A percentile compares a stretch with the other conserved stretches of the same genome.
Evolutionary conservation across 257 asterid genomes (phyloP).

Genomic region (Fraxinus quadrangulata): DNA sequence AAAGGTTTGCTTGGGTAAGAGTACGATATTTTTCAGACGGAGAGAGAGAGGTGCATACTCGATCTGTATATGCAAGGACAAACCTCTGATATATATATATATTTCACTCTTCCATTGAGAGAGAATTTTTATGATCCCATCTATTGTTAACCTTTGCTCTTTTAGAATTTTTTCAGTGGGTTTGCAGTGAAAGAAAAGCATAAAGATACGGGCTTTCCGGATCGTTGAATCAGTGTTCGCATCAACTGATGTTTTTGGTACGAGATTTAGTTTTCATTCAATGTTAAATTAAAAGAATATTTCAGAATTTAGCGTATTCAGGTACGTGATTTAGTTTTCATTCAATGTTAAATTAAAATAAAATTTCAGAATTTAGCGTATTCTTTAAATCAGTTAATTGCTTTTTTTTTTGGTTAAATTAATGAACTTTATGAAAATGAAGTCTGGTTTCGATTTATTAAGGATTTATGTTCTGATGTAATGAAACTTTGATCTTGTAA

Average conservation of each 20-base stretch:
- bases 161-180: slow-evolving; percentile 16
- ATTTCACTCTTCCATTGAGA: neutral
- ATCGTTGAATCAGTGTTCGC: slow-evolving; percentile 25
- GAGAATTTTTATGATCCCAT: neutral
- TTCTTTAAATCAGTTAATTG: slow-evolving; percentile 19
- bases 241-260: slow-evolving; percentile 43
- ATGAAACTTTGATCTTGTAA: neutral
- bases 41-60: too few species aligned
- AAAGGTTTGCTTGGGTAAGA: neutral
- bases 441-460: neutral
- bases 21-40: neutral
- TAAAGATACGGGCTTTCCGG: slow-evolving; percentile 28
- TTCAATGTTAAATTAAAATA: neutral
- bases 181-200: slow-evolving; percentile 10
- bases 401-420: neutral
- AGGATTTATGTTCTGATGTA: slow-evolving; percentile 3
- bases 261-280: slow-evolving; percentile 17
- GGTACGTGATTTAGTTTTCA: slow-evolving; percentile 35
- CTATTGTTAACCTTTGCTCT: slow-evolving; percentile 19
- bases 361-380: neutral
- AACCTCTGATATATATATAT: neutral
- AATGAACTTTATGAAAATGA: slow-evolving; percentile 3
- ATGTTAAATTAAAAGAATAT: neutral
- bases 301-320: neutral
- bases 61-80: too few species aligned